Base-by-base conservation (phyloP, 176 grass and related monocot species). In the Echinochloa phyllopogon region DNA sequence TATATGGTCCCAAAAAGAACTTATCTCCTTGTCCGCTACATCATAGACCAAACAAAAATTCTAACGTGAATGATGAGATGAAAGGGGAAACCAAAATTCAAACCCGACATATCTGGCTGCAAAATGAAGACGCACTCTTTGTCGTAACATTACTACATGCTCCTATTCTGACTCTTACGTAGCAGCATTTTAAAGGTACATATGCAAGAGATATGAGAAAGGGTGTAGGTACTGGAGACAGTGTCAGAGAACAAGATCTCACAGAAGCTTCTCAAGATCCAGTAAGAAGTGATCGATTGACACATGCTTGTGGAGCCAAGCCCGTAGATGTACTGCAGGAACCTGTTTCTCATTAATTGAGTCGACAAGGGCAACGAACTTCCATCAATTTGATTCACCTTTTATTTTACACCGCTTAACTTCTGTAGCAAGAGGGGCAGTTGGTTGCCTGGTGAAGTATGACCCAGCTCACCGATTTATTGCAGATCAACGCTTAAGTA, bases 341-440 rank as follows among this genome's bases (percentile, higher is more conserved):
- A 86, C 77, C 77, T 86, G 61, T 65, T 83, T 38, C 68, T 69
- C 85, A 84, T 87, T 84, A 81, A 91, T 87, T 70, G 36, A 45
- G 81, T 84, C 36, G 69, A 84, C 89, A 91, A 78, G 68, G 69
- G 69, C 81, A 91, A 87, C 85, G 25, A 67, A 84, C 76, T 76
- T 40, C 73, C 52, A 84, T 79, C 53, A 84, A 80, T 76, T 57
- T 15, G 53, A 84, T 76, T 87, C 68, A 84, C 89, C 75, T 76
- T 74, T 36, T 10, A 74, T 51, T 52, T 75, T 51, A 72, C 84
- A 24, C 3, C 43, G 0, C 75, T 73, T 73, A 59, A 50, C 41
- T 47, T 39, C 12, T 33, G 76, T 60, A 52, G 63, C 39, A 3
- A 76, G 2, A 60, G 41, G 67, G 68, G 24, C 43, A 67, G 74